Base-by-base conservation (phyloP, 202 grass and related monocot species). In the Elaeis oleifera region DNA sequence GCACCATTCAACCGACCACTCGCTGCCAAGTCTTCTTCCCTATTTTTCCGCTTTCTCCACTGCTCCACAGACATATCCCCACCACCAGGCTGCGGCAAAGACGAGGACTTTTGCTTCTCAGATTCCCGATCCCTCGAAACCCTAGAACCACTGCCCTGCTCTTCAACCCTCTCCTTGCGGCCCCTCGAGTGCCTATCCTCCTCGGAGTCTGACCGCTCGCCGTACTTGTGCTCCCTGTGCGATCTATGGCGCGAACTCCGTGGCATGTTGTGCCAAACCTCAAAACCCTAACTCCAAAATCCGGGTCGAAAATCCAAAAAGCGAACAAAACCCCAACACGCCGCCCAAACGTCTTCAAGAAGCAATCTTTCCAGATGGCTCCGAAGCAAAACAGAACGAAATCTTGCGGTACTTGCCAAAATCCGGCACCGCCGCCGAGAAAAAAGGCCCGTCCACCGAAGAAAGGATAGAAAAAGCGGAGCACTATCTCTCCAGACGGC, bases 41-140 rank as follows among this genome's bases (percentile, higher is more conserved):
- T 72, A 64, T 52, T 18, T 62, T 60, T 79, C 76, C 69, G 58
- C 49, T 79, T 79, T 62, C 67, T 79, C 4, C 32, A 55, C 32
- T 55, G 36, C 22, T 73, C 76, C 4, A 4, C 49, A 0, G 56
- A 61, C 2, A 49, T 54, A 73, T 55, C 50, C 18, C 49, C 71
- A 3, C 31, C 23, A 51, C 54, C 49, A 16, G 25, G 18, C 61
- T n/a, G 58, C 5, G 49, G 3, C 31, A 4, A 14, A 17, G 59
- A n/a, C 1, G 75, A 71, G 49, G 51, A 25, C 21, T 51, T 60
- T 26, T 53, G 24, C 53, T 71, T 65, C 67, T 78, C 53, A 36
- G 26, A 56, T 51, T 58, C 36, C 52, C 20, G 50, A 53, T 6
- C 65, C 64, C 68, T 61, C 49, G 57, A 76, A 18, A 5, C 18